These are phyloP conservation scores for Penicillium daleae DNA, from an alignment of 495 filamentous ascomycete genomes.

Conservation along the genomic window DNA sequence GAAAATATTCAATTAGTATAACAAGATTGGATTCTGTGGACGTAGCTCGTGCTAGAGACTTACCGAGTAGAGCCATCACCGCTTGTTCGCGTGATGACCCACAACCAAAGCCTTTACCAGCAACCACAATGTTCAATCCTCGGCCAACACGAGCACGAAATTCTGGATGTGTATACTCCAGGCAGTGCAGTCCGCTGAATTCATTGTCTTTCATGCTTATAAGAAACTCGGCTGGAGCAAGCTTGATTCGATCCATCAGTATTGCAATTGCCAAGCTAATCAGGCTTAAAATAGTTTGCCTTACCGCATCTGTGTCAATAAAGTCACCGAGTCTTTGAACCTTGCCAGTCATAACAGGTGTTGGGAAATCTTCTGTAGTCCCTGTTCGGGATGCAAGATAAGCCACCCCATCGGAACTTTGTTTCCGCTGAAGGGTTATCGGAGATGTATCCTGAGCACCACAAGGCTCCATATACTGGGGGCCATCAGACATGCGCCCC, in stretches of 20 bases:
- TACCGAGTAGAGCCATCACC: conserved; percentile 40
- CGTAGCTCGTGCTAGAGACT: background rate
- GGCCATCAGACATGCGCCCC: too few relatives aligned
- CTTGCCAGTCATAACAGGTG: conserved; percentile 25
- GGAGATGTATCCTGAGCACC: background rate
- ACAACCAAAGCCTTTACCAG: conserved; percentile 47
- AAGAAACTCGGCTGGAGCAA: conserved; percentile 37
- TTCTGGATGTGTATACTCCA: conserved; percentile 41
- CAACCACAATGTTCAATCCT: conserved; percentile 45
- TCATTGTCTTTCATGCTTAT: conserved; percentile 31
- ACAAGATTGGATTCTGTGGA: too few relatives aligned
- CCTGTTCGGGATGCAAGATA: background rate
- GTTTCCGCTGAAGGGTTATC: background rate
- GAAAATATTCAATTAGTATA: background rate
- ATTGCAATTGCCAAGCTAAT: background rate
- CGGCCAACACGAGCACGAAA: conserved; percentile 39
- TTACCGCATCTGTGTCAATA: conserved; percentile 46
- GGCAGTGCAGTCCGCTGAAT: conserved; percentile 37
- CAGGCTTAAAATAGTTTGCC: background rate
- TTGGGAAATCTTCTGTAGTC: background rate
- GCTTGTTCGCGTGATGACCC: conserved; percentile 50
- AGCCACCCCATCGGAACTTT: background rate
- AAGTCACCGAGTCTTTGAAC: conserved; percentile 44
- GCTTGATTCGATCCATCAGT: conserved; percentile 7
- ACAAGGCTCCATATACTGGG: conserved; percentile 11